Evolutionary conservation across 2,329 filamentous ascomycete genomes (phyloP).

Genomic region (Sclerotinia spermophila): DNA sequence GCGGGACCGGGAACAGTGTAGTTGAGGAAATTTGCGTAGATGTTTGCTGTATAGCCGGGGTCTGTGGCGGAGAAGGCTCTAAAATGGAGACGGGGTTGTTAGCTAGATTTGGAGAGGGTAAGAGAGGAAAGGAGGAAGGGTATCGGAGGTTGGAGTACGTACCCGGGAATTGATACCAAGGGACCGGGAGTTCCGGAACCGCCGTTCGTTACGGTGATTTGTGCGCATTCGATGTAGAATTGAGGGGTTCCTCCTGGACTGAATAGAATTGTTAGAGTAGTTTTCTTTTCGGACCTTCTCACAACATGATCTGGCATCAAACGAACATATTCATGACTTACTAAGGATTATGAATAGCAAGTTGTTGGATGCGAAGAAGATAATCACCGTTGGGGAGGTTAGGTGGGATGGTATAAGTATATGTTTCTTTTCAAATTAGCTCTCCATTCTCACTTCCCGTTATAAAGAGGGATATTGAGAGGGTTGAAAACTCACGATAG

Average conservation of each 20-base stretch:
- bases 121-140: background rate
- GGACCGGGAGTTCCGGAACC: conserved; percentile 31
- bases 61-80: conserved; percentile 2
- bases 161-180: conserved; percentile 33
- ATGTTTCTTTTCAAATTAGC: conserved; percentile 28
- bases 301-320: too few relatives aligned
- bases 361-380: conserved; percentile 34
- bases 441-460: background rate
- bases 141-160: background rate
- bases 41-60: conserved; percentile 30
- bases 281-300: too few relatives aligned
- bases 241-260: conserved; percentile 31
- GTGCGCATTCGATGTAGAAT: conserved; percentile 36
- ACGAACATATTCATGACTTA: too few relatives aligned
- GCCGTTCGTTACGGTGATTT: conserved; percentile 33
- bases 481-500: conserved; percentile 23
- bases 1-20: conserved; percentile 34
- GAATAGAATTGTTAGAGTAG: background rate
- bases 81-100: background rate
- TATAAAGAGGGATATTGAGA: background rate
- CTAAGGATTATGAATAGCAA: conserved; percentile 35
- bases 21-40: conserved; percentile 33
- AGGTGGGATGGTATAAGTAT: conserved; percentile 32
- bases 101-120: conserved; percentile 16
- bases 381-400: conserved; percentile 33